Percentiles rank a stretch among this genome's conserved stretches.
Evolutionary conservation across 345 rosid species (phyloP).

Genomic region (Corymbia maculata): DNA sequence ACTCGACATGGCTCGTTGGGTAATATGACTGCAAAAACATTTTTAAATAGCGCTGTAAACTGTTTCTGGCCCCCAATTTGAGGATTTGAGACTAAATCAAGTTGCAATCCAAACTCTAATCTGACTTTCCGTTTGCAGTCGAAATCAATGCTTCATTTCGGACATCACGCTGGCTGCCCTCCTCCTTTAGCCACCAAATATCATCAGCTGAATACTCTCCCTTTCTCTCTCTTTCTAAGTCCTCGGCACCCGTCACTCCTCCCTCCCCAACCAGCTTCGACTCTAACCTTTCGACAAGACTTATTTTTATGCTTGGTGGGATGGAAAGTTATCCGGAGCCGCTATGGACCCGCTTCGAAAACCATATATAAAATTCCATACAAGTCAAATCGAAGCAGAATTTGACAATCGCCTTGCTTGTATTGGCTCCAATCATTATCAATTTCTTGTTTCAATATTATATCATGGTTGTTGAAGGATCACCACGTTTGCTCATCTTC

Average conservation of each 20-base stretch:
- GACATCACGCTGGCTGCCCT: neutral
- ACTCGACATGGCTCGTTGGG: neutral
- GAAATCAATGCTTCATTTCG: neutral
- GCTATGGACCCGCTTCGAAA: neutral
- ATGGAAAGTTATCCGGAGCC: neutral
- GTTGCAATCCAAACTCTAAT: neutral
- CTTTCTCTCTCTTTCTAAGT: neutral
- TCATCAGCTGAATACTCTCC: slow-evolving; percentile 7
- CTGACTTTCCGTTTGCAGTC: neutral
- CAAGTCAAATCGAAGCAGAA: neutral
- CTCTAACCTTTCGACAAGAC: neutral
- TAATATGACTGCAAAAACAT: neutral
- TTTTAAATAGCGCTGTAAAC: neutral
- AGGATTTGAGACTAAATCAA: neutral
- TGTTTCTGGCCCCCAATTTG: neutral
- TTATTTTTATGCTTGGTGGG: neutral
- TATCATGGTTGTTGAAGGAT: neutral
- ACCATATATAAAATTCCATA: neutral
- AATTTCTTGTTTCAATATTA: neutral
- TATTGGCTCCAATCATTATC: neutral
- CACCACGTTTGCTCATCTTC: neutral
- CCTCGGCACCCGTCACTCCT: neutral
- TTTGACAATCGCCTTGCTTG: neutral
- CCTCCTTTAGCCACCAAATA: slow-evolving; percentile 18
- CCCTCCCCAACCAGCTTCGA: neutral